Conservation (phyloP, 257 asterid species). For the Nicotiana benthamiana region DNA sequence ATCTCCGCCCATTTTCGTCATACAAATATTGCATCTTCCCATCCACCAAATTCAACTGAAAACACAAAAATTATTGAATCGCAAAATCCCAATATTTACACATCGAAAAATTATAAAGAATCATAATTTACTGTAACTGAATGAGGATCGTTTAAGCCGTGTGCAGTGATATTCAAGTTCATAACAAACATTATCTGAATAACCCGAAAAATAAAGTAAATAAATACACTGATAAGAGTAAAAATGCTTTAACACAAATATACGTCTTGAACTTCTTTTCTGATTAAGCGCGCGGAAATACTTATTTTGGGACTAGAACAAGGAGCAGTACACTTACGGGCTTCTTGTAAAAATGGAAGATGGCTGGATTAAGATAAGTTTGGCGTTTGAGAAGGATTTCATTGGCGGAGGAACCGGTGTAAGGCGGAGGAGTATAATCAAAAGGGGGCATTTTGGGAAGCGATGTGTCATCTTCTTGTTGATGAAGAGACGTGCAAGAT, state of each 20-base stretch:
- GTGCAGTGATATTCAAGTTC: too few species aligned
- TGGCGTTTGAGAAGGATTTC: constrained; percentile 61
- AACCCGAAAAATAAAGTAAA: too few species aligned
- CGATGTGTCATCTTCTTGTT: too few species aligned
- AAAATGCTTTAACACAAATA: too few species aligned
- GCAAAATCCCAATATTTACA: not conserved
- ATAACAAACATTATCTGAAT: too few species aligned
- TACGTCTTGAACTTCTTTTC: too few species aligned
- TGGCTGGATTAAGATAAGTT: constrained; percentile 69
- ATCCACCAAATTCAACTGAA: constrained; percentile 73
- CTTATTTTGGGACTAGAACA: too few species aligned
- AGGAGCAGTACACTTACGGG: constrained; percentile 36
- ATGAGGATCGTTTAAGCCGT: too few species aligned
- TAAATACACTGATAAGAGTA: too few species aligned
- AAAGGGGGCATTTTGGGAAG: constrained; percentile 54
- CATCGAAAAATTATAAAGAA: not conserved
- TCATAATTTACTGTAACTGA: too few species aligned
- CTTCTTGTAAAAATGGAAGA: constrained; percentile 59
- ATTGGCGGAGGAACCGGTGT: constrained; percentile 65
- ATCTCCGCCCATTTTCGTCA: constrained; percentile 72
- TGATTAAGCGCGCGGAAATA: too few species aligned
- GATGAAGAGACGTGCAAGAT: too few species aligned
- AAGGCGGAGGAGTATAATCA: constrained; percentile 82
- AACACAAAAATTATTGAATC: not conserved
- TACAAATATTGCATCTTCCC: constrained; percentile 93